Base-by-base conservation (phyloP, 352 stramenopile genomes). In the Globisporangium alternatum region DNA sequence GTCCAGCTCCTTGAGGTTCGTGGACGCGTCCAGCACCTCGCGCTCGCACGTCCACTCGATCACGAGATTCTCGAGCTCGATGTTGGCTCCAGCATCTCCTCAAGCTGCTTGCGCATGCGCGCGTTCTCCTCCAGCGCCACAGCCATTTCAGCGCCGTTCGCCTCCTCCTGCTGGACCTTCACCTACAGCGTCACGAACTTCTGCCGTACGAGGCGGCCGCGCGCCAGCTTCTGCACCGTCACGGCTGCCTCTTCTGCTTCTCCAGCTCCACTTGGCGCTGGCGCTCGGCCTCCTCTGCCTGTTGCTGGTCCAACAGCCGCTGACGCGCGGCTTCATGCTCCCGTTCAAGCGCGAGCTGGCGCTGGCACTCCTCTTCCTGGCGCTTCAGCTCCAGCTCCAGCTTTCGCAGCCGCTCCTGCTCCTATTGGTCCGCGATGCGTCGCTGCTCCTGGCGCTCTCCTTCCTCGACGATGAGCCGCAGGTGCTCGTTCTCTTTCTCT, bases 81-180 rank as follows among this genome's bases (percentile, higher is more conserved):
- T 67, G 66, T 89, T 91, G 13, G 65, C 73, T 80, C 74, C n/a
- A 87, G 61, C 6, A 93, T 68, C 52, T 89, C 75, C 33, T 71
- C 72, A 13, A 93, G 69, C 62, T 90, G 80, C 47, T 71, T 52
- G 37, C 82, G 85, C 43, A 93, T 65, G 12, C 59, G 67, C 9
- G 64, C 70, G 60, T 90, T 90, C 57, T 92, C 83, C 21, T 81
- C 76, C 15, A 67, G 72, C 10, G 78, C 74, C n/a, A 59, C 66
- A 5, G 66, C 61, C 17, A 87, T 68, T 47, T 87, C 78, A 5
- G 66, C 67, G 43, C 68, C 54, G 47, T 68, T 56, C 21, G 54
- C 54, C 15, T 73, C 51, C 3, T 67, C 57, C 31, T 72, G 45
- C 12, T 72, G 67, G 30, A 74, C 75, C 51, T 89, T 76, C 5